These are phyloP conservation scores for Diplodia mutila DNA, from an alignment of 2,329 filamentous ascomycete species.

Conservation along the genomic window DNA sequence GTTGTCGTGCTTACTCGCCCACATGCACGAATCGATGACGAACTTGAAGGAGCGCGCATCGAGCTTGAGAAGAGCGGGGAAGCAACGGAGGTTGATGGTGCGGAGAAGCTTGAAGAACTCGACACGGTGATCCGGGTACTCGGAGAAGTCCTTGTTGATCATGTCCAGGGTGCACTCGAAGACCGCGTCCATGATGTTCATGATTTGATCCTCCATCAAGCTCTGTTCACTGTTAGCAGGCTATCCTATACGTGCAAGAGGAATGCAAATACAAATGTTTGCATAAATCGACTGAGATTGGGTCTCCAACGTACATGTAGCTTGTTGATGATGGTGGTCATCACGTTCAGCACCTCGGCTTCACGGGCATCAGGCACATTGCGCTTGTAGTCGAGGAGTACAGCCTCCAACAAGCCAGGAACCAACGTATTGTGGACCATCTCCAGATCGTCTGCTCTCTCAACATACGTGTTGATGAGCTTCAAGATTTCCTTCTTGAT, in stretches of 20 bases:
- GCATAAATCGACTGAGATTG: constrained; percentile 56
- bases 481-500: constrained; percentile 99
- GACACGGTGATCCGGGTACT: constrained; percentile 98
- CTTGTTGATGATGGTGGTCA: constrained; percentile 96
- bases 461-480: constrained; percentile 95
- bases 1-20: constrained; percentile 99
- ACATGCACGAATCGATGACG: constrained; percentile 98
- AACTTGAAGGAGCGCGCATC: constrained; percentile 98
- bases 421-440: constrained; percentile 94
- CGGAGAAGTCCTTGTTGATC: constrained; percentile 99
- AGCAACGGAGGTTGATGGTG: constrained; percentile 96
- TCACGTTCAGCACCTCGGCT: constrained; percentile 94
- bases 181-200: constrained; percentile 96
- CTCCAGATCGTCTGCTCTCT: constrained; percentile 94
- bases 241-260: neutral
- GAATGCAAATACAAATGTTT: constrained; percentile 25
- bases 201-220: constrained; percentile 98
- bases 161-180: constrained; percentile 98
- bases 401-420: constrained; percentile 90
- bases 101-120: constrained; percentile 98
- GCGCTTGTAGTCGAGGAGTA: constrained; percentile 93
- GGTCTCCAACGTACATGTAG: constrained; percentile 79
- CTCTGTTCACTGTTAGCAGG: constrained; percentile 55
- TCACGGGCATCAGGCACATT: constrained; percentile 96
- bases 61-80: constrained; percentile 89